Evolutionary conservation across 768 basidiomycete species (phyloP).

Genomic region (Leccinum barrowsii): DNA sequence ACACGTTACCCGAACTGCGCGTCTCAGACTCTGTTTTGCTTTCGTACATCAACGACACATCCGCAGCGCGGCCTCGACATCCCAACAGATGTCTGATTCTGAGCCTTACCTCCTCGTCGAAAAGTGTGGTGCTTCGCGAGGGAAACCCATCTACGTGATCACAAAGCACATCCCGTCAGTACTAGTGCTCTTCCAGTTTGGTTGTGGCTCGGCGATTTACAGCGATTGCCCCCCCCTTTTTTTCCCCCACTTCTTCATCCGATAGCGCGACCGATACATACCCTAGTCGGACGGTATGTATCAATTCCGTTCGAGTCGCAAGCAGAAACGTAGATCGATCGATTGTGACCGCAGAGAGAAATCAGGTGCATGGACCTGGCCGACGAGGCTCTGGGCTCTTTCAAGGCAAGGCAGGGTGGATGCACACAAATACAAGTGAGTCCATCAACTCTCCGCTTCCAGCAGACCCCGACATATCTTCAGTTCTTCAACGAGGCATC

Average conservation of each 20-base stretch:
- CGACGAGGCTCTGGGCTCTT: conserved; percentile 37
- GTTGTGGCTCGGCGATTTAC: conserved; percentile 16
- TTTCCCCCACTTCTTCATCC: background rate
- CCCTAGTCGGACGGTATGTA: conserved; percentile 32
- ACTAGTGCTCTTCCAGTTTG: conserved; percentile 3
- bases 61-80: conserved; percentile 10
- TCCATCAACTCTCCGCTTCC: background rate
- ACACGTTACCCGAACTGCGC: conserved; percentile 26
- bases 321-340: conserved; percentile 7
- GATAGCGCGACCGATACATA: conserved; percentile 33
- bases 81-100: conserved; percentile 22
- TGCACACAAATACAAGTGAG: conserved; percentile 42
- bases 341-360: conserved; percentile 31
- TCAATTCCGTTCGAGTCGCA: background rate
- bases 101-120: conserved; percentile 39
- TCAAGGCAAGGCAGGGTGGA: conserved; percentile 38
- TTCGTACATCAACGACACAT: conserved; percentile 24
- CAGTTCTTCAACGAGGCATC: conserved; percentile 40
- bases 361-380: conserved; percentile 44
- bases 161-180: conserved; percentile 42
- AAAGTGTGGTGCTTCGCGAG: conserved; percentile 41
- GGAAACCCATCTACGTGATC: conserved; percentile 41
- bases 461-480: conserved; percentile 4
- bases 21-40: conserved; percentile 16
- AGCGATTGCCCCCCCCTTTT: background rate